A percentile compares a stretch with the other conserved stretches of the same genome.
Conservation (phyloP, 2,329 filamentous ascomycete genomes). For the Anisogramma anomala region DNA sequence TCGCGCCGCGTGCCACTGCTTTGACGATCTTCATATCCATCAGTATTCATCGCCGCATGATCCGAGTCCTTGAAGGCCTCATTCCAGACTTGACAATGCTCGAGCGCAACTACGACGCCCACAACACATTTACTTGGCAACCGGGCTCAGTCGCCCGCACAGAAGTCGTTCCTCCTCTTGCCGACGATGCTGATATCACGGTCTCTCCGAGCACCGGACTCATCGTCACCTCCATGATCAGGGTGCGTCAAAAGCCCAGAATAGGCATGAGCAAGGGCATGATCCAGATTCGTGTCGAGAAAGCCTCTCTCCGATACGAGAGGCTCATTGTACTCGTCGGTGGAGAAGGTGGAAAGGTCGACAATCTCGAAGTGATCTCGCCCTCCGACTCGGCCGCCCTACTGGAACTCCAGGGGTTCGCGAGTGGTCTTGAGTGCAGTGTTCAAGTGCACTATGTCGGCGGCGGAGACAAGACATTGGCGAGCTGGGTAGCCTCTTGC, state of each 20-base stretch:
- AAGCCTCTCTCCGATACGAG: conserved; percentile 50
- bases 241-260: conserved; percentile 58
- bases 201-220: conserved; percentile 59
- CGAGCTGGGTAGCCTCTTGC: conserved; percentile 42
- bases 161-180: conserved; percentile 25
- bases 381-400: conserved; percentile 34
- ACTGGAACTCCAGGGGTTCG: conserved; percentile 39
- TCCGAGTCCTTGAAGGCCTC: conserved; percentile 14
- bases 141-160: conserved; percentile 16
- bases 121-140: conserved; percentile 16
- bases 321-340: conserved; percentile 52
- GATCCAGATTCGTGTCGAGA: conserved; percentile 44
- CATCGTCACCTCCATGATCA: conserved; percentile 58
- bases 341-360: conserved; percentile 36
- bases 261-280: conserved; percentile 36
- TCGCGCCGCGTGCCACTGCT: conserved; percentile 10
- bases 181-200: conserved; percentile 59
- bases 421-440: conserved; percentile 27
- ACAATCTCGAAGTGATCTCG: conserved; percentile 28
- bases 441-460: conserved; percentile 36
- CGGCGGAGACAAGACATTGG: conserved; percentile 37
- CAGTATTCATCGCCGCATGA: conserved; percentile 14
- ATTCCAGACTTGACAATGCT: conserved; percentile 20
- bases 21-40: conserved; percentile 20
- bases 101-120: conserved; percentile 20